Evolutionary conservation across 129 eudicot genomes (phyloP).

Genomic region (Flaveria linearis): DNA sequence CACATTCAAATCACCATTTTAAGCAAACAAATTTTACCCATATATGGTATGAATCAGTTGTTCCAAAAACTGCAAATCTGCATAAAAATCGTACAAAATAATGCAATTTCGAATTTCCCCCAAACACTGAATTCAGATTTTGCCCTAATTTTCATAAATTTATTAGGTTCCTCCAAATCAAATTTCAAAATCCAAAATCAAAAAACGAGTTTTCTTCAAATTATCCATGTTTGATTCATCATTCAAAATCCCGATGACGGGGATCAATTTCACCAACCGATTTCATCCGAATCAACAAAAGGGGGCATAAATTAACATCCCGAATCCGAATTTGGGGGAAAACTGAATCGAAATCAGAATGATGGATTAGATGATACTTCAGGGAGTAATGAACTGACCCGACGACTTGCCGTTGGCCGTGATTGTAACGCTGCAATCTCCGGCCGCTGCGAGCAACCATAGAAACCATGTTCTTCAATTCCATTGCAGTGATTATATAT

Average conservation of each 20-base stretch:
- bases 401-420: conserved; percentile 76
- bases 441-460: conserved; percentile 76
- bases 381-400: conserved; percentile 46
- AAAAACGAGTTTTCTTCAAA: not conserved
- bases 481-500: conserved; percentile 26
- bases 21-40: conserved; percentile 16
- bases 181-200: not conserved
- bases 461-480: conserved; percentile 54
- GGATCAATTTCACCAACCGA: not conserved
- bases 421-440: conserved; percentile 69
- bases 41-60: too few relatives aligned
- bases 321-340: conserved; percentile 11
- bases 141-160: too few relatives aligned
- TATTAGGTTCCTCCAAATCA: not conserved
- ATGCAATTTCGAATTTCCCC: not conserved
- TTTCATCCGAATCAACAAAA: not conserved
- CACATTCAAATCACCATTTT: conserved; percentile 14
- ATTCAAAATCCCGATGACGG: not conserved
- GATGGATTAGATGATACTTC: not conserved
- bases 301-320: not conserved
- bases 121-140: not conserved
- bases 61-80: too few relatives aligned
- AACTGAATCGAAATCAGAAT: not conserved
- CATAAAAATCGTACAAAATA: not conserved
- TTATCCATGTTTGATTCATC: not conserved